Evolutionary conservation across 1,284 basidiomycete species (phyloP).

Genomic region (Ceratobasidium theobromae): DNA sequence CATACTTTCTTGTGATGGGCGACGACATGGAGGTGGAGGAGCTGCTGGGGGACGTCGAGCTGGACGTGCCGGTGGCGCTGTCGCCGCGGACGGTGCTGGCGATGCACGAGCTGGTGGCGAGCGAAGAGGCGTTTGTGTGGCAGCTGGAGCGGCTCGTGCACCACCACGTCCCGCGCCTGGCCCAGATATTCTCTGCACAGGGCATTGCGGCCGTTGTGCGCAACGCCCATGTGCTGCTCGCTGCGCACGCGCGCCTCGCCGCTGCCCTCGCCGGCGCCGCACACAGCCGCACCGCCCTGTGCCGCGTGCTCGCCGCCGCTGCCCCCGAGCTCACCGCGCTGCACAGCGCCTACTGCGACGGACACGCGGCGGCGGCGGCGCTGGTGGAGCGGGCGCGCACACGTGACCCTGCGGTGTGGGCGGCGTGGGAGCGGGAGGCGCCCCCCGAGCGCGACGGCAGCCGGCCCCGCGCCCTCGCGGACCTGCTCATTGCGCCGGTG

Average conservation of each 20-base stretch:
- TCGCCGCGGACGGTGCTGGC: slow-evolving; percentile 63
- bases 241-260: slow-evolving; percentile 38
- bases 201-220: slow-evolving; percentile 44
- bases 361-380: slow-evolving; percentile 13
- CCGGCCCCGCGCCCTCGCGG: slow-evolving; percentile 58
- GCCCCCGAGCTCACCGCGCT: slow-evolving; percentile 36
- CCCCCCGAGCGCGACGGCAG: neutral
- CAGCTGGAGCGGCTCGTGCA: slow-evolving; percentile 75
- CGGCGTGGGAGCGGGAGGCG: slow-evolving; percentile 1
- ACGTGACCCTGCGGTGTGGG: slow-evolving; percentile 4
- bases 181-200: slow-evolving; percentile 43
- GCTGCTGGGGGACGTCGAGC: neutral
- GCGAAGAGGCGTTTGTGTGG: slow-evolving; percentile 77
- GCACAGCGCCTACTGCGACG: slow-evolving; percentile 34
- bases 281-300: neutral
- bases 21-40: neutral
- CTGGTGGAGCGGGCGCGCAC: slow-evolving; percentile 19
- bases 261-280: slow-evolving; percentile 35
- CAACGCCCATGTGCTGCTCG: slow-evolving; percentile 41
- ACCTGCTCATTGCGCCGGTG: slow-evolving; percentile 87
- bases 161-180: slow-evolving; percentile 5
- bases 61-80: neutral
- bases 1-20: too few species aligned
- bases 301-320: slow-evolving; percentile 36
- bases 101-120: slow-evolving; percentile 76